Evolutionary conservation across 2,329 filamentous ascomycete species (phyloP), one percentile per base, ranked within the genome.

Genomic region (Rhinocladiella similis): DNA sequence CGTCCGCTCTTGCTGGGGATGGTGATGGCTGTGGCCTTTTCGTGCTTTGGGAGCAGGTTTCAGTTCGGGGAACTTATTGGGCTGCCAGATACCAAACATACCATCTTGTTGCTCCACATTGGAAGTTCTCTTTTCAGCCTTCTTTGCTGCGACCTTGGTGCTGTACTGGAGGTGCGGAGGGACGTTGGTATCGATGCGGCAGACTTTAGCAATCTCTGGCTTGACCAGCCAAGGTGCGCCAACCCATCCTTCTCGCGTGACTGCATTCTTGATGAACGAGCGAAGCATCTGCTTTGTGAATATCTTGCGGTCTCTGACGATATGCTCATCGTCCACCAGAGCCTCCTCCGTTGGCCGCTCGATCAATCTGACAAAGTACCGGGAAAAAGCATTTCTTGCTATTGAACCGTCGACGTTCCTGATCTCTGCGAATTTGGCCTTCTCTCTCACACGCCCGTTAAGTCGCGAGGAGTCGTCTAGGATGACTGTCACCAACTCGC

Each of bases 141-240:
- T 93, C 63, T 89, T 84, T 70, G 92, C 88, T 33, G 87, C 83
- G 12, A 89, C 77, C 71, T 90, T 92, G 62, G 83, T 89, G 62
- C 93, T 91, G 69, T 95, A 87, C 51, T 87, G 87, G 14, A 96
- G 79, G 67, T 95, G 88, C 50, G 86, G 82, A 5, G 94, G 94
- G 12, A 97, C 85, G 51, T 90, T 85, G n/a, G 86, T 91, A 59
- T 91, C 87, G 61, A 99, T 94, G 60, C 90, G 87, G 72, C 94
- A 96, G 61, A 87, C 82, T 45, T 85, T 84, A 1, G 94, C 94
- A 57, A 96, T 86, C 52, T 91, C 86, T 35, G 88, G 83, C 74
- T 95, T 97, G 16, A 97, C 93, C 53, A 96, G 77, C 94, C 94
- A 99, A 0, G 94, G 93, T 0, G 94, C 94, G n/a, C 93, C 93